Evolutionary conservation across 495 filamentous ascomycete species (phyloP), one percentile per base, ranked within the genome.

Genomic region (Aspergillus nanangensis): DNA sequence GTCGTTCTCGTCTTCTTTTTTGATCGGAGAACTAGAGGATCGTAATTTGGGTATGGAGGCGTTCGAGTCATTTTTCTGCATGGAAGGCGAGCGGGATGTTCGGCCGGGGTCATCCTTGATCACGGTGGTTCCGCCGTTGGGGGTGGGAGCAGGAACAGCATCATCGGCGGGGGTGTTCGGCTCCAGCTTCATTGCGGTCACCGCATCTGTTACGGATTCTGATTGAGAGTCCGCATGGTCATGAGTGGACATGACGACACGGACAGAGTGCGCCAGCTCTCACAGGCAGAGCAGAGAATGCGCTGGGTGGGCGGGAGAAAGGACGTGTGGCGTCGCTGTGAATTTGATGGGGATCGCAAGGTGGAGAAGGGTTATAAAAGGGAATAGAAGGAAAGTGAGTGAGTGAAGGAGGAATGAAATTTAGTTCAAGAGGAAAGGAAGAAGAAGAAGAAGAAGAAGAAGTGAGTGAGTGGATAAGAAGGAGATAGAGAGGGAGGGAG

Each of bases 201-300:
- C 63, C 10, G 62, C 69, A 54, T 61, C 55, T 23, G 50, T 35
- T 50, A 70, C 65, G 21, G 55, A 50, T 55, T 70, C 68, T 51
- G 59, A 45, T 49, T 63, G 67, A 45, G 46, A 57, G 57, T 72
- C 71, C 63, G 67, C 67, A 61, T 64, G 51, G 65, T 70, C 72
- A 61, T 68, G 62, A 61, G 63, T 47, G 55, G 62, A 66, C 66
- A 69, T 74, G 65, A 72, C 67, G 68, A 70, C 62, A 62, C 63
- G 64, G 63, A 68, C 66, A 56, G 53, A 47, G 50, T 46, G 57
- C 52, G 50, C 53, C 50, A 43, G 41, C 48, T 53, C 53, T 50
- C 38, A 27, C n/a, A 33, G 34, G 40, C 45, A 47, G 49, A 49
- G 44, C 40, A 34, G 45, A 45, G 27, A 45, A 38, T 45, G 47